Evolutionary conservation across 2,329 filamentous ascomycete species (phyloP).

Genomic region (Paracoccidioides lutzii): DNA sequence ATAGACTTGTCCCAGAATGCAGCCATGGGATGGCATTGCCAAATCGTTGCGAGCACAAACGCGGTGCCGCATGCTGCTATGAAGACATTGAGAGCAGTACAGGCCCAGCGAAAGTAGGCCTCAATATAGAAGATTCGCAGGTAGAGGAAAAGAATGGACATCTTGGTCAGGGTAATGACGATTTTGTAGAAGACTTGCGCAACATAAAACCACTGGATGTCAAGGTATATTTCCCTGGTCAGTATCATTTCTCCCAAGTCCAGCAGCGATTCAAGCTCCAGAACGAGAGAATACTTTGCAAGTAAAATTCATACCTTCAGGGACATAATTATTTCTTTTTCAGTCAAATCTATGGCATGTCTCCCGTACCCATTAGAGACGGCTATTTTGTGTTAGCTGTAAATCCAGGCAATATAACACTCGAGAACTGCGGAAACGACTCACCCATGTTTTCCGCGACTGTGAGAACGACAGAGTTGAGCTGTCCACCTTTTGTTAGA

Average conservation of each 20-base stretch:
- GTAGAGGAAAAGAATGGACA: slow-evolving; percentile 42
- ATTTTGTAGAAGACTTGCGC: slow-evolving; percentile 44
- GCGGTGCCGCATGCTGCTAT: slow-evolving; percentile 10
- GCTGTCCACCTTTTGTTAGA: slow-evolving; percentile 2
- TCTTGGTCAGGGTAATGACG: slow-evolving; percentile 42
- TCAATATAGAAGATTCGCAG: slow-evolving; percentile 39
- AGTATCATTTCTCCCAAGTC: background rate
- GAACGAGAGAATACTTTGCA: background rate
- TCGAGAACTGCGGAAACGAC: background rate
- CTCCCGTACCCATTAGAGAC: slow-evolving; percentile 23
- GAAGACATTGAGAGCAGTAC: slow-evolving; percentile 19
- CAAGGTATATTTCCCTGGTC: background rate
- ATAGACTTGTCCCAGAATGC: slow-evolving; percentile 15
- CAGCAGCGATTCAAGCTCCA: background rate
- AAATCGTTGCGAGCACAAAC: slow-evolving; percentile 14
- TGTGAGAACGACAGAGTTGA: slow-evolving; percentile 10
- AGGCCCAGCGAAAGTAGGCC: slow-evolving; percentile 34
- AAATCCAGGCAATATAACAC: background rate
- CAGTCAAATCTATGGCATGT: slow-evolving; percentile 12
- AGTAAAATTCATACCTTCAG: slow-evolving; percentile 13
- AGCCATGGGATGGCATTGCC: slow-evolving; percentile 15
- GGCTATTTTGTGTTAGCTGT: slow-evolving; percentile 7
- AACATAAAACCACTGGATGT: slow-evolving; percentile 36
- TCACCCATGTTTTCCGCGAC: slow-evolving; percentile 9
- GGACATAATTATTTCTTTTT: slow-evolving; percentile 15